These are phyloP conservation scores for Phytopythium litorale DNA, from an alignment of 352 stramenopile species.

Conservation along the genomic window DNA sequence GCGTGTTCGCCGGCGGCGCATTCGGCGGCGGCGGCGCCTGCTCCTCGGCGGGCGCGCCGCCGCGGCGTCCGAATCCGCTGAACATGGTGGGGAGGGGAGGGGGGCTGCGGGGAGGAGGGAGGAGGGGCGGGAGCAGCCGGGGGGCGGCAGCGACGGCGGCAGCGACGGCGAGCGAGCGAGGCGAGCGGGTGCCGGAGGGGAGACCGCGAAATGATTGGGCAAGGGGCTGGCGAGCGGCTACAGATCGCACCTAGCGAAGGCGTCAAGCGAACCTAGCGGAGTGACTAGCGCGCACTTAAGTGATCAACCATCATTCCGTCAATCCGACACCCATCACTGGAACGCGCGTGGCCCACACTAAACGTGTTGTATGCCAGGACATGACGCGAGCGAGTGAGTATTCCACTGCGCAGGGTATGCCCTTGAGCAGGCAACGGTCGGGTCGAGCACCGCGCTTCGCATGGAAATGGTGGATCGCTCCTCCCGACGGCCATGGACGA, in stretches of 20 bases:
- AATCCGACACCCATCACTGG: conserved; percentile 7
- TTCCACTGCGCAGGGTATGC: too few species aligned
- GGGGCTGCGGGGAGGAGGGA: too few species aligned
- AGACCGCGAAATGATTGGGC: conserved; percentile 4
- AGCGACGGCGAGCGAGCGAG: background rate
- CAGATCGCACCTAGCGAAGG: background rate
- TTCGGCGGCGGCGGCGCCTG: conserved; percentile 18
- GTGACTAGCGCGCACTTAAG: background rate
- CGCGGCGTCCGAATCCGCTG: conserved; percentile 50
- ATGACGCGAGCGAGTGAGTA: background rate
- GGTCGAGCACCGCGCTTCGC: background rate
- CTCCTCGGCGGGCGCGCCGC: conserved; percentile 23
- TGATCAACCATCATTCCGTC: background rate
- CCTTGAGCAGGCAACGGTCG: background rate
- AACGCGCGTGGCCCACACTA: conserved; percentile 1
- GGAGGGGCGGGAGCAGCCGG: background rate
- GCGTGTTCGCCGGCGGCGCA: conserved; percentile 14
- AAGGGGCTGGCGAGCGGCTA: background rate
- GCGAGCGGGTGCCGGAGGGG: background rate
- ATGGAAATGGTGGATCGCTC: background rate
- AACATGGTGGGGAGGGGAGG: conserved; percentile 43
- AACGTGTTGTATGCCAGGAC: background rate
- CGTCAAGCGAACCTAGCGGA: background rate
- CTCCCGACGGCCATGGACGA: background rate
- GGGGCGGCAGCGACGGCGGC: conserved; percentile 7